These are phyloP conservation scores for Zizania palustris DNA, from an alignment of 202 grass and related monocot genomes.

Conservation along the genomic window DNA sequence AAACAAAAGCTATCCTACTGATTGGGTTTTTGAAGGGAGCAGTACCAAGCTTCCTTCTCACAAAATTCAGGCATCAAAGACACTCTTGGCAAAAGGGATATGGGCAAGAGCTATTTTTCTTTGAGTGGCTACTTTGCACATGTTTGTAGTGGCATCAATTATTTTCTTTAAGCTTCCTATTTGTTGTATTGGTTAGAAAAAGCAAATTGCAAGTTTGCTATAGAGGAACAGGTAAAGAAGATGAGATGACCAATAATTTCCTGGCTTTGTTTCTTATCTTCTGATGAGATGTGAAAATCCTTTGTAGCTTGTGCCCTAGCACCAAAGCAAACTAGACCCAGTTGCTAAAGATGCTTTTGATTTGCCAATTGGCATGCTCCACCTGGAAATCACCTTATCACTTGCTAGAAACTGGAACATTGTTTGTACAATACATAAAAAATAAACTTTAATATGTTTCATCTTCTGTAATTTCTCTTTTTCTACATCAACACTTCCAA, in stretches of 20 bases:
- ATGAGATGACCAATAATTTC: constrained; percentile 40
- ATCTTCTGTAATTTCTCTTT: background rate
- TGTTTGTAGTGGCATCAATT: constrained; percentile 17
- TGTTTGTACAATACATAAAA: background rate
- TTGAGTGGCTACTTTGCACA: constrained; percentile 31
- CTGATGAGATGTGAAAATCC: constrained; percentile 45
- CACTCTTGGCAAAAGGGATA: constrained; percentile 24
- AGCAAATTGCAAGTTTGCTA: constrained; percentile 39
- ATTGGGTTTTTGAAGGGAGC: constrained; percentile 32
- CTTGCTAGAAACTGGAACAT: background rate
- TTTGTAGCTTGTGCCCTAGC: constrained; percentile 18
- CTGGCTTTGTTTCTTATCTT: constrained; percentile 40
- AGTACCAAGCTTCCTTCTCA: constrained; percentile 18
- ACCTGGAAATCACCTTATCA: background rate
- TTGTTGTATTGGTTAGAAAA: constrained; percentile 39
- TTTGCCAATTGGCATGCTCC: constrained; percentile 10
- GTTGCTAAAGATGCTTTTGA: constrained; percentile 42
- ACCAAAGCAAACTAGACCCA: constrained; percentile 31
- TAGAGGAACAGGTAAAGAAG: constrained; percentile 41
- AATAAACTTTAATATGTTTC: background rate
- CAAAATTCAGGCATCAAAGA: constrained; percentile 29
- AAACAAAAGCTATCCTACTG: constrained; percentile 39
- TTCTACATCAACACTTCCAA: background rate
- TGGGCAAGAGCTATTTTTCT: constrained; percentile 36
- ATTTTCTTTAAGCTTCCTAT: background rate